These are phyloP conservation scores for Carex arenaria DNA, from an alignment of 202 grass and related monocot species.

Conservation along the genomic window DNA sequence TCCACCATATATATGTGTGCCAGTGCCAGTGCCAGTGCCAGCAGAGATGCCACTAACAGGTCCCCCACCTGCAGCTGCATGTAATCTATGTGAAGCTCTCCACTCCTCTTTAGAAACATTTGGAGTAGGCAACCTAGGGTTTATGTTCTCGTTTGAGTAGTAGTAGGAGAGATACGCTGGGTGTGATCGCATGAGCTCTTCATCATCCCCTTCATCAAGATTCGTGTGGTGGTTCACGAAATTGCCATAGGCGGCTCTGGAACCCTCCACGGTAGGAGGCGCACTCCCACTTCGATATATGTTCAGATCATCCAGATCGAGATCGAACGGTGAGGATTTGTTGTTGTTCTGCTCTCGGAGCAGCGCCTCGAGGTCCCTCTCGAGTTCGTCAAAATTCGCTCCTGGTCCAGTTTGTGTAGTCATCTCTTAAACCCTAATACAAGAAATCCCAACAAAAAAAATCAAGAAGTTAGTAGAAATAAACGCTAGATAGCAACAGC, in stretches of 20 bases:
- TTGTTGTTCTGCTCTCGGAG: conserved; percentile 56
- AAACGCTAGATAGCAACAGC: neutral
- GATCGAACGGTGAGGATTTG: conserved; percentile 12
- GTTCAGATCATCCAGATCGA: conserved; percentile 58
- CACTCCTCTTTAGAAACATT: conserved; percentile 88
- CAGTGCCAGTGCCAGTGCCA: neutral
- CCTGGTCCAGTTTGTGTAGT: conserved; percentile 26
- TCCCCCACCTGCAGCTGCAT: conserved; percentile 1
- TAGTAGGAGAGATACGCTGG: conserved; percentile 79
- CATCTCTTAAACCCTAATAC: conserved; percentile 19
- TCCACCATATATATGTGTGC: conserved; percentile 29
- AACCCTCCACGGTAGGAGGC: conserved; percentile 80
- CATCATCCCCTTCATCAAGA: conserved; percentile 38
- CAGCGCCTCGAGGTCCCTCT: conserved; percentile 74
- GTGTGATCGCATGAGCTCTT: conserved; percentile 79
- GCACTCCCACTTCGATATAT: conserved; percentile 84
- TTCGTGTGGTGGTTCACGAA: conserved; percentile 29
- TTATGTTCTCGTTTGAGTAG: conserved; percentile 77
- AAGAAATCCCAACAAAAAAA: neutral
- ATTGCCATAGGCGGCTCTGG: conserved; percentile 44
- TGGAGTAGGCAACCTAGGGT: conserved; percentile 86
- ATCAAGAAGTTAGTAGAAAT: neutral
- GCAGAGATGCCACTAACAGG: conserved; percentile 11
- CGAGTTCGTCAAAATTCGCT: conserved; percentile 68
- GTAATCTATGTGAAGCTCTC: conserved; percentile 61